A percentile compares a stretch with the other conserved stretches of the same genome.
These are phyloP conservation scores for Diddensiella caesifluorescens DNA, from an alignment of 805 yeast species.

Conservation along the genomic window DNA sequence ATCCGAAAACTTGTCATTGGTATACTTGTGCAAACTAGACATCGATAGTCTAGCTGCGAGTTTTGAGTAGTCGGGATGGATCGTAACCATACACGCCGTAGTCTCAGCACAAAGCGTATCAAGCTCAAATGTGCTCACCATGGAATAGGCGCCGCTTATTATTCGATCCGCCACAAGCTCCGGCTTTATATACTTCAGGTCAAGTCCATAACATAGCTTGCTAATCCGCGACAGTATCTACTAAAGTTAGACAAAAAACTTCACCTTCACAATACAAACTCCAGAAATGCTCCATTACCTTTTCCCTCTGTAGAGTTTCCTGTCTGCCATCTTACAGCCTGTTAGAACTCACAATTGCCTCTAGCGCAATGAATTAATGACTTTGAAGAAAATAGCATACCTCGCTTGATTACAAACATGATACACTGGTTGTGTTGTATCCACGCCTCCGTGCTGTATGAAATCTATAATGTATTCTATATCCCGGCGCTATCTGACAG, in stretches of 20 bases:
- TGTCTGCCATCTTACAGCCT: background rate
- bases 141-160: conserved; percentile 78
- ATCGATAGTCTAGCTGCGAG: conserved; percentile 95
- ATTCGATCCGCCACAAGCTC: conserved; percentile 31
- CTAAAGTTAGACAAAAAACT: no score
- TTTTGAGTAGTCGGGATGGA: conserved; percentile 95
- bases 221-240: conserved; percentile 62
- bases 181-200: background rate
- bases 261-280: background rate
- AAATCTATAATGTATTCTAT: no score
- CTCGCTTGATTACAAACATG: conserved; percentile 1
- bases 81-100: conserved; percentile 95
- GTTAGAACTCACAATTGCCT: background rate
- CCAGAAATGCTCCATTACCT: background rate
- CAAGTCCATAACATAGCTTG: conserved; percentile 78
- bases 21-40: conserved; percentile 90
- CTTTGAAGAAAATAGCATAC: background rate
- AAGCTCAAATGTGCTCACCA: conserved; percentile 88
- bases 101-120: conserved; percentile 90
- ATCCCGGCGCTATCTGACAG: no score
- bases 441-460: no score
- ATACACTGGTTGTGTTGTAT: no score
- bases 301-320: background rate
- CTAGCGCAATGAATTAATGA: background rate
- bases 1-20: conserved; percentile 77